phyloP scores from a whole-genome alignment of 2,329 filamentous ascomycete genomes.

The Elsinoe perseae region DNA sequence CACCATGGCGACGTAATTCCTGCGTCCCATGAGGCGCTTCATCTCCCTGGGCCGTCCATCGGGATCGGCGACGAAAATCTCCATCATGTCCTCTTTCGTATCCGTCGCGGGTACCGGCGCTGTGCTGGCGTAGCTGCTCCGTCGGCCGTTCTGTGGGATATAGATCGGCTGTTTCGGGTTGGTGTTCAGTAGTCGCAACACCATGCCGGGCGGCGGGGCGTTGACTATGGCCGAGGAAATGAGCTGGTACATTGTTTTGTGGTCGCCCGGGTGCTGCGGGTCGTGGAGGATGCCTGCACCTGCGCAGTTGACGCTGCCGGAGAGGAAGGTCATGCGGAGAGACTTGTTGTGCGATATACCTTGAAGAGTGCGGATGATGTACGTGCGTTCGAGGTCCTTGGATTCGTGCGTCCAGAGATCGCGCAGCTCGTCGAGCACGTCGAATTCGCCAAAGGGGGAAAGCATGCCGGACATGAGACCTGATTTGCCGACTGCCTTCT shows the following conservation, averaged over 20 bases:
- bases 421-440: slow-evolving; percentile 85
- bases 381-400: slow-evolving; percentile 94
- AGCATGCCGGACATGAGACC: slow-evolving; percentile 93
- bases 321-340: slow-evolving; percentile 93
- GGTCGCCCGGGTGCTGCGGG: slow-evolving; percentile 78
- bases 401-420: slow-evolving; percentile 98
- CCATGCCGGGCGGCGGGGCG: slow-evolving; percentile 72
- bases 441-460: slow-evolving; percentile 93
- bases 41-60: slow-evolving; percentile 77
- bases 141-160: slow-evolving; percentile 78
- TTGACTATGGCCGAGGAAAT: slow-evolving; percentile 91
- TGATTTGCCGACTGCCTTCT: slow-evolving; percentile 91
- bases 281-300: slow-evolving; percentile 93
- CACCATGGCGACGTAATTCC: slow-evolving; percentile 91
- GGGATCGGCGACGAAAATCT: slow-evolving; percentile 94
- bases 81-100: slow-evolving; percentile 99
- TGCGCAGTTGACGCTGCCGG: slow-evolving; percentile 81
- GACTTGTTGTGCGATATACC: slow-evolving; percentile 93
- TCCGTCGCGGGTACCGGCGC: slow-evolving; percentile 47
- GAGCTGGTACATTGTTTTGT: slow-evolving; percentile 99
- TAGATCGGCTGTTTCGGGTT: slow-evolving; percentile 71
- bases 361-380: slow-evolving; percentile 90
- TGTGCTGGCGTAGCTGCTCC: slow-evolving; percentile 46
- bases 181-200: slow-evolving; percentile 91
- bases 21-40: slow-evolving; percentile 74